Percentiles rank a stretch among this genome's conserved stretches.
These are phyloP conservation scores for Lanmaoa rubissima DNA, from an alignment of 768 basidiomycete genomes.

Conservation along the genomic window DNA sequence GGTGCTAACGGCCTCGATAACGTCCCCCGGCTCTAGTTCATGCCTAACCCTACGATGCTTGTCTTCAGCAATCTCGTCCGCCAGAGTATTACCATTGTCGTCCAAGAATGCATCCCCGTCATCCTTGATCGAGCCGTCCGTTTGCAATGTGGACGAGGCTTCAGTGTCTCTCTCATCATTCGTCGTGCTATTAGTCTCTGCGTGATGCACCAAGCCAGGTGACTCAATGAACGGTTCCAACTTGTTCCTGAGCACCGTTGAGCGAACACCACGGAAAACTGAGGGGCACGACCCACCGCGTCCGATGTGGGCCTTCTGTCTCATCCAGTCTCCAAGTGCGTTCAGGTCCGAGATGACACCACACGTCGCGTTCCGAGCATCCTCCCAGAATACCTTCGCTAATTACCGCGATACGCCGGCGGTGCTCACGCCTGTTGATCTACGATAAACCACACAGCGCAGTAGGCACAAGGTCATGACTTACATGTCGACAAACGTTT, in stretches of 20 bases:
- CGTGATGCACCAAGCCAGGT: slow-evolving; percentile 35
- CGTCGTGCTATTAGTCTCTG: slow-evolving; percentile 35
- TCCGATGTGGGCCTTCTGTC: slow-evolving; percentile 87
- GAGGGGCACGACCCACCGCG: slow-evolving; percentile 50
- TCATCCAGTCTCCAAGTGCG: slow-evolving; percentile 81
- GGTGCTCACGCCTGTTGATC: slow-evolving; percentile 63
- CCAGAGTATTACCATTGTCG: slow-evolving; percentile 43
- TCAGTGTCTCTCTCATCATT: slow-evolving; percentile 40
- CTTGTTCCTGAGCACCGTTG: slow-evolving; percentile 56
- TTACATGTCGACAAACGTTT: slow-evolving; percentile 71
- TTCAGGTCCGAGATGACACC: slow-evolving; percentile 56
- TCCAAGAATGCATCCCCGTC: slow-evolving; percentile 12
- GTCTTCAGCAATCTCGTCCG: slow-evolving; percentile 82
- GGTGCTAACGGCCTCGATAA: slow-evolving; percentile 83
- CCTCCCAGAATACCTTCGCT: slow-evolving; percentile 61
- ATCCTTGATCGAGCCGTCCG: slow-evolving; percentile 16
- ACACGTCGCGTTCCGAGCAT: slow-evolving; percentile 78
- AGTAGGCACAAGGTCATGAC: background rate
- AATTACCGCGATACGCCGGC: slow-evolving; percentile 62
- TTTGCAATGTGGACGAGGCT: slow-evolving; percentile 41
- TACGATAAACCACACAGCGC: background rate
- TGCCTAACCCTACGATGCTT: slow-evolving; percentile 86
- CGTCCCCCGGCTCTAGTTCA: slow-evolving; percentile 84
- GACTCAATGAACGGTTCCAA: slow-evolving; percentile 59
- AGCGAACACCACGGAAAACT: background rate